Percentiles rank a stretch among this genome's conserved stretches.
phyloP scores from a whole-genome alignment of 495 filamentous ascomycete species.

The Hypoxylon fragiforme region DNA sequence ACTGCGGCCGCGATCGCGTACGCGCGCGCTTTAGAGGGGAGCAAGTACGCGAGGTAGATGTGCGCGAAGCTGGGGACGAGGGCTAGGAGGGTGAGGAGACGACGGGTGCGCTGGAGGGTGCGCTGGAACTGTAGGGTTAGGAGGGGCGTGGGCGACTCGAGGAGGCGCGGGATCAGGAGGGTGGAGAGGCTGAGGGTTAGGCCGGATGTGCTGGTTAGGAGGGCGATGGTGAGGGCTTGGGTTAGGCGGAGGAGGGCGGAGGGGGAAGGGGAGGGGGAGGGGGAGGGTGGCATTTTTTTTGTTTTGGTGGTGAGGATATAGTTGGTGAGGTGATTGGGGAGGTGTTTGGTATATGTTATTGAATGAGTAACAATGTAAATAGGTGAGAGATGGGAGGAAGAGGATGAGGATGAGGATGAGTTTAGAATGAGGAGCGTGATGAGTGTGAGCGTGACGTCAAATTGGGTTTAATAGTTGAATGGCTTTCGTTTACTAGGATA shows the following conservation, averaged over 20 bases:
- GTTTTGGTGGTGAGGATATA: too few species aligned
- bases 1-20: conserved; percentile 51
- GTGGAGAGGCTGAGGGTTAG: conserved; percentile 46
- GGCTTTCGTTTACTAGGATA: too few species aligned
- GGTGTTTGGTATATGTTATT: too few species aligned
- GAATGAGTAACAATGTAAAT: too few species aligned
- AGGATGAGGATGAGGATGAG: too few species aligned
- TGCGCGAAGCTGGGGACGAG: conserved; percentile 40
- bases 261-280: background rate
- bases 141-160: conserved; percentile 55
- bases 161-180: conserved; percentile 52
- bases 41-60: conserved; percentile 50
- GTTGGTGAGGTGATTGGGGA: too few species aligned
- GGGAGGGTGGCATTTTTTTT: too few species aligned
- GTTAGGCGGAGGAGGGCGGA: conserved; percentile 42
- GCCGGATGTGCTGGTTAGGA: conserved; percentile 49
- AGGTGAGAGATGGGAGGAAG: too few species aligned
- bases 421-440: too few species aligned
- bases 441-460: too few species aligned
- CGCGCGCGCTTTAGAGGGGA: conserved; percentile 28
- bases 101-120: conserved; percentile 40
- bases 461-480: too few species aligned
- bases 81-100: conserved; percentile 39
- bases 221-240: conserved; percentile 52
- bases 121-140: conserved; percentile 55